Conservation (phyloP, 2,329 filamentous ascomycete species). For the Aspergillus uvarum region DNA sequence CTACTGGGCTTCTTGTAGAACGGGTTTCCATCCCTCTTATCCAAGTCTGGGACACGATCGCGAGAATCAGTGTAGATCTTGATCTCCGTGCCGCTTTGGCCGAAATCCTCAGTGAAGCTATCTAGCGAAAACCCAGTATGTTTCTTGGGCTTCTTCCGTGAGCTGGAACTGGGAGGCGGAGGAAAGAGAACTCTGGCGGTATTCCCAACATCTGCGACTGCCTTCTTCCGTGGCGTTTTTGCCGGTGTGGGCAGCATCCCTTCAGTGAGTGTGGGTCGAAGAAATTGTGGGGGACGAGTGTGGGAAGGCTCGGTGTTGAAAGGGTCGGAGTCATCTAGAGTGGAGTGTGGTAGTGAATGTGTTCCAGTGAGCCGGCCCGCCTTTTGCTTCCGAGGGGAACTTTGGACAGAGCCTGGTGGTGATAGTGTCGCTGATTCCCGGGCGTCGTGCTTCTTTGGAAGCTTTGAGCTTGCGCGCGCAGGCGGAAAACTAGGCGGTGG, state of each 20-base stretch:
- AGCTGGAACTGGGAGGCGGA: slow-evolving; percentile 43
- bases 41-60: slow-evolving; percentile 57
- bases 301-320: slow-evolving; percentile 26
- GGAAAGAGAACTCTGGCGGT: slow-evolving; percentile 58
- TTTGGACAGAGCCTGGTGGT: slow-evolving; percentile 29
- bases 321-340: slow-evolving; percentile 23
- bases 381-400: slow-evolving; percentile 30
- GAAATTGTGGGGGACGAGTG: slow-evolving; percentile 23
- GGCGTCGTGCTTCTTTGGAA: slow-evolving; percentile 24
- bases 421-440: slow-evolving; percentile 27
- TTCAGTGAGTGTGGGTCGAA: slow-evolving; percentile 32
- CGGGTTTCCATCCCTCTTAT: slow-evolving; percentile 55
- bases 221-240: slow-evolving; percentile 61
- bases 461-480: slow-evolving; percentile 20
- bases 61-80: slow-evolving; percentile 64
- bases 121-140: slow-evolving; percentile 47
- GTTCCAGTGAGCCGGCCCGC: slow-evolving; percentile 15
- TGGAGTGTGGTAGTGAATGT: slow-evolving; percentile 20
- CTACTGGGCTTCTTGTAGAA: slow-evolving; percentile 49
- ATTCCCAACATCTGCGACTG: slow-evolving; percentile 44
- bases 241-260: slow-evolving; percentile 61
- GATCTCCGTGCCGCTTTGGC: slow-evolving; percentile 43
- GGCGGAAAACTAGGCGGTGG: slow-evolving; percentile 32
- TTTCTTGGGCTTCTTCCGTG: slow-evolving; percentile 45
- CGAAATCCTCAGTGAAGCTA: slow-evolving; percentile 39